Conservation (phyloP, 495 filamentous ascomycete genomes). For the Penicillium cosmopolitanum region DNA sequence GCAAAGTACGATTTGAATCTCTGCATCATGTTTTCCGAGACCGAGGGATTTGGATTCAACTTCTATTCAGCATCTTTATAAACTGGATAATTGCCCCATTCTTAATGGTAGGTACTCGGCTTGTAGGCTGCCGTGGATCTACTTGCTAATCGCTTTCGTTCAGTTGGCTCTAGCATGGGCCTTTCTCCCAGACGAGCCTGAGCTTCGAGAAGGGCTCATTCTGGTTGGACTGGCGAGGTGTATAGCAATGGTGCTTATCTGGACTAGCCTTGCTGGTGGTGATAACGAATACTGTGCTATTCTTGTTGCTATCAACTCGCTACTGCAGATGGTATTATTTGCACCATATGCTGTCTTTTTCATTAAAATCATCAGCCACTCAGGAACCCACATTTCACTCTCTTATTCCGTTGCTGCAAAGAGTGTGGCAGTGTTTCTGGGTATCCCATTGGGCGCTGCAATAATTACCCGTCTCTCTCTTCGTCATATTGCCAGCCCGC, state of each 20-base stretch:
- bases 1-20: constrained; percentile 86
- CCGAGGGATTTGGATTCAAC: constrained; percentile 74
- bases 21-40: constrained; percentile 69
- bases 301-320: constrained; percentile 84
- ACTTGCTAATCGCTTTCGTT: background rate
- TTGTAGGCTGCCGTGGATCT: too few relatives aligned
- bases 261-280: constrained; percentile 78
- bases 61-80: constrained; percentile 74
- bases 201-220: constrained; percentile 71
- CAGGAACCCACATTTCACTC: constrained; percentile 43
- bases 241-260: constrained; percentile 84
- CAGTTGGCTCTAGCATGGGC: constrained; percentile 74
- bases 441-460: constrained; percentile 39
- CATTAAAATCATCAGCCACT: constrained; percentile 65
- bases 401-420: constrained; percentile 75
- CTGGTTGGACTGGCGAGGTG: constrained; percentile 78
- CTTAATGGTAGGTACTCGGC: constrained; percentile 68
- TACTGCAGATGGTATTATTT: constrained; percentile 85
- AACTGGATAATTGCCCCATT: constrained; percentile 94
- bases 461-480: constrained; percentile 72
- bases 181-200: constrained; percentile 72
- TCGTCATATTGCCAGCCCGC: constrained; percentile 52
- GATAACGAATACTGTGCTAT: constrained; percentile 88
- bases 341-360: constrained; percentile 81
- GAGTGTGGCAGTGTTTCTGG: constrained; percentile 82